phyloP scores from a whole-genome alignment of 2,329 filamentous ascomycete genomes.

The Mycocentrospora acerina region DNA sequence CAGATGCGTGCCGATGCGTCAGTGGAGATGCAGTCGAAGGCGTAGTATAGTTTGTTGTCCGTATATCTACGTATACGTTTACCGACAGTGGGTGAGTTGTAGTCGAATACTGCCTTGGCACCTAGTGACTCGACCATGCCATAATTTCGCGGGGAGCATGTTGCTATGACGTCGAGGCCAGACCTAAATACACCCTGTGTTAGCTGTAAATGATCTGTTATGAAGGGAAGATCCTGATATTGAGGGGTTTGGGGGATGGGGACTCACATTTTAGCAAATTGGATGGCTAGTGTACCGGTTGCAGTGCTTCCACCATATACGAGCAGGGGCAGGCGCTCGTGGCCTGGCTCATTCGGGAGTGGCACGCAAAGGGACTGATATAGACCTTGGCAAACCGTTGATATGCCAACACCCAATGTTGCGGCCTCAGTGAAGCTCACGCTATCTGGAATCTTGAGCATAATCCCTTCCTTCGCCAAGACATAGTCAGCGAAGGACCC shows the following conservation, averaged over 20 bases:
- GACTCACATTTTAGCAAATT: constrained; percentile 46
- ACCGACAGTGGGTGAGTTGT: constrained; percentile 45
- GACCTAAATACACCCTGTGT: constrained; percentile 18
- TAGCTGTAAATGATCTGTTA: no score
- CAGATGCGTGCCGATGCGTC: constrained; percentile 3
- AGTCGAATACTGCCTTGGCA: constrained; percentile 51
- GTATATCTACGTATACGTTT: constrained; percentile 49
- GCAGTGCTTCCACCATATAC: constrained; percentile 53
- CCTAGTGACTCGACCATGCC: constrained; percentile 49
- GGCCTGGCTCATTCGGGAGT: constrained; percentile 44
- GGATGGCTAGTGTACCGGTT: constrained; percentile 50
- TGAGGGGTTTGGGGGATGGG: background rate
- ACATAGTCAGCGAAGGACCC: constrained; percentile 56
- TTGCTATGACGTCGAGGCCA: constrained; percentile 46
- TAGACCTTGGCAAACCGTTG: constrained; percentile 51
- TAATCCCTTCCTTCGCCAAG: constrained; percentile 51
- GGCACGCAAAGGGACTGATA: constrained; percentile 44
- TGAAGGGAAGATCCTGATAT: background rate
- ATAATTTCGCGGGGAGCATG: constrained; percentile 48
- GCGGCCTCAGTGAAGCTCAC: constrained; percentile 53
- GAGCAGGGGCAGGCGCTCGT: constrained; percentile 41
- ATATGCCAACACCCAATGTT: constrained; percentile 52
- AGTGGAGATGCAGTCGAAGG: constrained; percentile 48
- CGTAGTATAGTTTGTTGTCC: constrained; percentile 44
- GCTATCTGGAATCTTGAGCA: constrained; percentile 49